Evolutionary conservation across 257 asterid genomes (phyloP), one percentile per base, ranked within the genome.

Genomic region (Salvia hispanica): DNA sequence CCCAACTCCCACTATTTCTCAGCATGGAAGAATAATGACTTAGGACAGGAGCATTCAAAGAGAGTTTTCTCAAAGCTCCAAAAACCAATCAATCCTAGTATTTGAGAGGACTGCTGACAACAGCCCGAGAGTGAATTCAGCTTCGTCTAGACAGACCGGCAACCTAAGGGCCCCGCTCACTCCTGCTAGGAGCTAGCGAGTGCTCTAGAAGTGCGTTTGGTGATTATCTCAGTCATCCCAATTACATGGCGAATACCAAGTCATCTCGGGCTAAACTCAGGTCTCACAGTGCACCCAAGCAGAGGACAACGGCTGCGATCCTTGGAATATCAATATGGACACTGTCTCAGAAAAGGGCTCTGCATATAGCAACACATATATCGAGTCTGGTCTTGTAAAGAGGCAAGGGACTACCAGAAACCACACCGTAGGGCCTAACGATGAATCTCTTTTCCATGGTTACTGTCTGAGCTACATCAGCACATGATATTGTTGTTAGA

Each of bases 281-380:
- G 84, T 91, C 96, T 9, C 97, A 86, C 42, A 91, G 96, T 18
- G 95, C 87, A 34, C 96, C 97, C 0, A 91, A 79, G 74, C 97
- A 91, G 79, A 86, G 97, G 69, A 69, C 31, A 25, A 25, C 31
- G 31, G 31, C 31, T 25, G 31, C 31, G 31, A 25, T 25, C 31
- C 31, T 25, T 25, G 31, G 31, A 25, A 25, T 25, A 25, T 25
- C 31, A 25, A 25, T 25, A 25, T 25, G 31, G 31, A 25, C 31
- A 25, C 31, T 25, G 31, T 25, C 31, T 25, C 31, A 25, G 31
- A 25, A 25, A 25, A 25, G 31, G 31, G 31, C 31, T 25, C 31
- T 25, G 31, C 31, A 2, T 25, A 25, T 25, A 2, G 31, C 31
- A 25, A 25, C 31, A 25, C 31, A 25, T 25, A 25, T 25, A 25